Base-by-base conservation (phyloP, 768 basidiomycete species). In the Fomitopsis pulvina region DNA sequence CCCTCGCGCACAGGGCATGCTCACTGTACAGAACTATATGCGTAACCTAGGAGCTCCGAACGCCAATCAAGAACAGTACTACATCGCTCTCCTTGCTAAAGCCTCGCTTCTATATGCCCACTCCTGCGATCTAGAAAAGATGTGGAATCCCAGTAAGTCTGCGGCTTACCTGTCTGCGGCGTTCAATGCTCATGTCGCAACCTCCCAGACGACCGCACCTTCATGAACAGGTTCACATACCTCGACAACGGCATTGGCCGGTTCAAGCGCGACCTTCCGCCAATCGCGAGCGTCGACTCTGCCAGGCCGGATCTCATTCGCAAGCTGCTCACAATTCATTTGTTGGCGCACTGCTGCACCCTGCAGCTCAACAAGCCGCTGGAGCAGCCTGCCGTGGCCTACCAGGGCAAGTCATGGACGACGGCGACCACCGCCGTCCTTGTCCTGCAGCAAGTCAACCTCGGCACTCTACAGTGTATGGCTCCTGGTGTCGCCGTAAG, bases 71-170 rank as follows among this genome's bases (percentile, higher is more conserved):
- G 63, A 67, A 41, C 69, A 66, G 37, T 59, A 58, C 30, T 63
- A 70, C 10, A 66, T 71, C 20, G 68, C 76, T 1, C 59, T 79
- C 57, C 66, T 70, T 41, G 71, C 71, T 49, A 82, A 83, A 54
- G 79, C 81, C 1, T 71, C 76, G 5, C 72, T 81, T 21, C 64
- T 85, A 37, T 77, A 82, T 49, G 81, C 82, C 56, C 71, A 75
- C 21, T 77, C 83, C 8, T 69, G 76, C 7, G 74, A 76, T 42
- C 63, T 86, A 16, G 72, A 74, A 6, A 37, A 37, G 34, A 37
- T 18, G 4, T 37, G 18, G 14, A 37, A 14, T 14, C 34, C 34
- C 14, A 37, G 34, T 37, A 16, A 37, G 34, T 14, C 5, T 37
- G 34, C 34, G 18, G 14, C 14, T 37, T 4, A 12, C 6, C 5